Evolutionary conservation across 2,329 filamentous ascomycete species (phyloP), one percentile per base, ranked within the genome.

Genomic region (Passalora sequoiae): DNA sequence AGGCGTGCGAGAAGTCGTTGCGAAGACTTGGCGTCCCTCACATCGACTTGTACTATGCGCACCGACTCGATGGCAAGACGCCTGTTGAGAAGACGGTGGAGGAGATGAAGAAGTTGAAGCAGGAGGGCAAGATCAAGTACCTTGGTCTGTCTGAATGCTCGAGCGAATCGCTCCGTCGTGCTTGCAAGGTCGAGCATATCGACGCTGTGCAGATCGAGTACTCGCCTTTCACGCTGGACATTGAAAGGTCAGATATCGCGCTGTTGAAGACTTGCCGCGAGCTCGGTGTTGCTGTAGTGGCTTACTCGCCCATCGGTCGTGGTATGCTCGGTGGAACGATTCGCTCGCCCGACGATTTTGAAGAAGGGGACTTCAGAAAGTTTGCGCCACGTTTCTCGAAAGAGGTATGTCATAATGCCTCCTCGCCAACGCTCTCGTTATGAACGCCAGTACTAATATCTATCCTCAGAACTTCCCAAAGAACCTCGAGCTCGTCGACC

Each of bases 271-370:
- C 78, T 0, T 75, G 70, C 46, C 69, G 73, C n/a, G 76, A 81
- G 55, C 71, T 83, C 2, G 78, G 77, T 1, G 66, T 79, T 2
- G 66, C 75, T 1, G 64, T 78, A 4, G 69, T 84, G 2, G 72
- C 76, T 2, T 81, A 79, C 62, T 73, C 71, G 12, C 80, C 80
- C 2, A 69, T 84, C 2, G 78, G 77, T 2, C 70, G 78, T 1
- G 79, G 80, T 7, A 61, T 83, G 46, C 56, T 83, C 17, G 73
- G 75, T 0, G 77, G 77, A 3, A 58, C 61, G 4, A 70, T 75
- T 57, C 66, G 66, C 29, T 69, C 65, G 3, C 59, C 55, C 0
- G 65, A 66, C 12, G 75, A 78, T 52, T 66, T 80, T 37, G 67
- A 67, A 4, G 65, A 68, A 6, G 62, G 58, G 2, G 76, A 80